These are phyloP conservation scores for Cordyceps cateniannulata DNA, from an alignment of 2,329 filamentous ascomycete species.

Conservation along the genomic window DNA sequence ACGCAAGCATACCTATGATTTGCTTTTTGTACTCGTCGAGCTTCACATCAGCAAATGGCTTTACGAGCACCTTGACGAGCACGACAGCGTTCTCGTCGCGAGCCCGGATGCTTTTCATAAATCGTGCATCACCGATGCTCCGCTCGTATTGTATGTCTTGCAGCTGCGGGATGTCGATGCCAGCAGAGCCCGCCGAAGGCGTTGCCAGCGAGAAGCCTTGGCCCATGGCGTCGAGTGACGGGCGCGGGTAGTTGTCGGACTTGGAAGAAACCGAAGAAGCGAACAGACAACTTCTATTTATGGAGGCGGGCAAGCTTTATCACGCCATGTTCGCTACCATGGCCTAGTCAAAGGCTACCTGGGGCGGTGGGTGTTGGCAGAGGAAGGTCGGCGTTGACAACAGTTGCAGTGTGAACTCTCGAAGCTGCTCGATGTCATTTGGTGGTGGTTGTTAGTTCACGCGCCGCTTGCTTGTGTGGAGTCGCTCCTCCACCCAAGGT, in stretches of 20 bases:
- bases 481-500: background rate
- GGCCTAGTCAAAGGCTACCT: background rate
- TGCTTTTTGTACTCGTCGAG: constrained; percentile 72
- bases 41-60: constrained; percentile 77
- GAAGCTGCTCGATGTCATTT: constrained; percentile 1
- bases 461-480: background rate
- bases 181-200: constrained; percentile 82
- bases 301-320: background rate
- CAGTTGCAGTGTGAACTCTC: background rate
- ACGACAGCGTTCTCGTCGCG: constrained; percentile 86
- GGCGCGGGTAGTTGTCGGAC: background rate
- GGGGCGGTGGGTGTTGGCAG: background rate
- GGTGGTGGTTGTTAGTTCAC: background rate
- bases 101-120: constrained; percentile 94
- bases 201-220: constrained; percentile 94
- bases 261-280: background rate
- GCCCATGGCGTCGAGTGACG: constrained; percentile 56
- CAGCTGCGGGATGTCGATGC: constrained; percentile 90
- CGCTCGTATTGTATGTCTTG: constrained; percentile 87
- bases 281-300: background rate
- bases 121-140: constrained; percentile 82
- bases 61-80: constrained; percentile 90
- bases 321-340: background rate
- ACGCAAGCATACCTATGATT: constrained; percentile 55
- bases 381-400: background rate